Evolutionary conservation across 129 eudicot genomes (phyloP).

Genomic region (Arctium minus): DNA sequence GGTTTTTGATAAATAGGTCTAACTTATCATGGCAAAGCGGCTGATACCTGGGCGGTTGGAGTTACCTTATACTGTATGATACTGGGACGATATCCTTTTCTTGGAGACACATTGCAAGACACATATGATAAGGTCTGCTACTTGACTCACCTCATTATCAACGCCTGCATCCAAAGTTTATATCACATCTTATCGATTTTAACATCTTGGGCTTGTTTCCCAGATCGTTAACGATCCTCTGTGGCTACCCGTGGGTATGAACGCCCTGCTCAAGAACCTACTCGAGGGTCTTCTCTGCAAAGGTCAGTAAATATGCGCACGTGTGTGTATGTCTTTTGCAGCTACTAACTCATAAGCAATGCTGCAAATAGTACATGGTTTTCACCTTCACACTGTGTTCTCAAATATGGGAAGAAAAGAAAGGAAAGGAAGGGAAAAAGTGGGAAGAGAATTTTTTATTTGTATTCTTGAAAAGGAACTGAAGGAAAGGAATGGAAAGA

Average conservation of each 20-base stretch:
- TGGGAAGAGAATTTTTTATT: no score
- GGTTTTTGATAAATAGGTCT: constrained; percentile 40
- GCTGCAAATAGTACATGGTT: not conserved
- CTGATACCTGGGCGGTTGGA: constrained; percentile 99
- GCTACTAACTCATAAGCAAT: not conserved
- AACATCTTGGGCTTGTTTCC: constrained; percentile 8
- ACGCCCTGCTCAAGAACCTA: constrained; percentile 65
- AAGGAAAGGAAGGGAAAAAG: not conserved
- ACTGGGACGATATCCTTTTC: constrained; percentile 80
- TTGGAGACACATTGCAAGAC: constrained; percentile 95
- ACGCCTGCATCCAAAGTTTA: not conserved
- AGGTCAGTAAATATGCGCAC: constrained; percentile 40
- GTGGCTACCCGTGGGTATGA: constrained; percentile 53
- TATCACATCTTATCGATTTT: not conserved
- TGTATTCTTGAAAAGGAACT: not conserved
- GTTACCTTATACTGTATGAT: constrained; percentile 84
- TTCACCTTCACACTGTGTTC: no score
- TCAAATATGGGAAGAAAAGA: no score
- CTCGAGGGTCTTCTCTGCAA: constrained; percentile 97
- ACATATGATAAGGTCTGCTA: constrained; percentile 82
- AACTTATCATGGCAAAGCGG: constrained; percentile 92
- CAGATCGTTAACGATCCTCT: constrained; percentile 77
- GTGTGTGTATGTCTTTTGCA: not conserved
- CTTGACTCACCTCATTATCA: not conserved
- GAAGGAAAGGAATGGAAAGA: not conserved